phyloP scores from a whole-genome alignment of 2,329 filamentous ascomycete genomes.

The Ascosphaera acerosa region DNA sequence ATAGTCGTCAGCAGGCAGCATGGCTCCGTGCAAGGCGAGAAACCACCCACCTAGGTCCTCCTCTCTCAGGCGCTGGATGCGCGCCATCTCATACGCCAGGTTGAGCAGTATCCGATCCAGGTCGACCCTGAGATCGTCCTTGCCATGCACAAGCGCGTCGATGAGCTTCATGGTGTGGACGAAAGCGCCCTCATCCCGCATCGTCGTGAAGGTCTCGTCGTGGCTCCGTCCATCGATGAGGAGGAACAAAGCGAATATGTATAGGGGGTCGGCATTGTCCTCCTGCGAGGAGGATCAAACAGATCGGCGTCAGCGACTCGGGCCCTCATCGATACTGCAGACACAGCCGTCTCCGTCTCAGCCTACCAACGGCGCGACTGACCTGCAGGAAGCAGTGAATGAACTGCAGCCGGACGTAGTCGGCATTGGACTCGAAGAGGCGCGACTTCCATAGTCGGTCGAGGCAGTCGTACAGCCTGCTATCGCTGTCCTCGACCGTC shows the following conservation, averaged over 20 bases:
- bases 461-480: conserved; percentile 56
- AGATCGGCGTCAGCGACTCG: too few relatives aligned
- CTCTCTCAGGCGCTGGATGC: conserved; percentile 55
- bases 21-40: conserved; percentile 2
- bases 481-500: too few relatives aligned
- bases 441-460: conserved; percentile 50
- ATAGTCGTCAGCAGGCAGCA: conserved; percentile 18
- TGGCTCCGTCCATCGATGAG: conserved; percentile 64
- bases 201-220: conserved; percentile 56
- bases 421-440: conserved; percentile 47
- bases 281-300: conserved; percentile 47
- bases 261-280: conserved; percentile 55
- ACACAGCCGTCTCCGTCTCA: not conserved
- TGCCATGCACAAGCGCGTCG: conserved; percentile 28
- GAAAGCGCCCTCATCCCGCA: conserved; percentile 72
- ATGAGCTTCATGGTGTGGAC: conserved; percentile 62
- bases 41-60: conserved; percentile 45
- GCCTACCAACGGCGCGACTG: conserved; percentile 8
- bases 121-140: conserved; percentile 26
- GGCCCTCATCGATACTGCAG: not conserved
- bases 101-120: conserved; percentile 66
- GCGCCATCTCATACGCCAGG: conserved; percentile 85
- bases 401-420: conserved; percentile 81
- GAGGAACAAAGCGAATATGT: conserved; percentile 60
- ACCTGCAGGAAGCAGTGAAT: conserved; percentile 63